These are phyloP conservation scores for Carex parvula DNA, from an alignment of 176 grass and related monocot genomes.

Conservation along the genomic window DNA sequence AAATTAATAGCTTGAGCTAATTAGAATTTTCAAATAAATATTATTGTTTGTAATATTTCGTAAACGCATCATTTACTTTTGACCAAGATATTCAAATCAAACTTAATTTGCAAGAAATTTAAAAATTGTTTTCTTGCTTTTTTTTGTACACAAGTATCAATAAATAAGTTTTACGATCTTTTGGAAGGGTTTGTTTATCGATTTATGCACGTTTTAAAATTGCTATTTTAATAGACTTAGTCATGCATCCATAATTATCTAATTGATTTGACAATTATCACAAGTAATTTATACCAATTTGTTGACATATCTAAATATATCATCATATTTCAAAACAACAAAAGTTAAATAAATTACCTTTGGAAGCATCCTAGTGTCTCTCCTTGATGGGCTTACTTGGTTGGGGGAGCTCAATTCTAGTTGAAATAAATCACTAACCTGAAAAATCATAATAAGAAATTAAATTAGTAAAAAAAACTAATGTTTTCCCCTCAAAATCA, in stretches of 20 bases:
- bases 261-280: background rate
- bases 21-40: background rate
- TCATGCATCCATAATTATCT: background rate
- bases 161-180: background rate
- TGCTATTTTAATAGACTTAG: background rate
- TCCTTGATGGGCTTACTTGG: constrained; percentile 19
- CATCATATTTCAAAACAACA: background rate
- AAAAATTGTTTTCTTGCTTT: too few relatives aligned
- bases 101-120: background rate
- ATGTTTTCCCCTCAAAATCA: background rate
- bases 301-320: background rate
- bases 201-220: background rate
- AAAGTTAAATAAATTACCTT: constrained; percentile 38
- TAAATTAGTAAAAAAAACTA: constrained; percentile 7
- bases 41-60: background rate
- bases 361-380: constrained; percentile 39
- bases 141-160: background rate
- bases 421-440: constrained; percentile 61
- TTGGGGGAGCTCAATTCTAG: constrained; percentile 48
- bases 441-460: constrained; percentile 31
- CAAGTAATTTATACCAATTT: background rate
- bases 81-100: background rate
- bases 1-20: background rate
- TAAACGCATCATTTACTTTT: background rate
- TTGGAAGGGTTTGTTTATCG: background rate